These are phyloP conservation scores for Dendrocalamus latiflorus DNA, from an alignment of 202 grass and related monocot species.

Conservation along the genomic window DNA sequence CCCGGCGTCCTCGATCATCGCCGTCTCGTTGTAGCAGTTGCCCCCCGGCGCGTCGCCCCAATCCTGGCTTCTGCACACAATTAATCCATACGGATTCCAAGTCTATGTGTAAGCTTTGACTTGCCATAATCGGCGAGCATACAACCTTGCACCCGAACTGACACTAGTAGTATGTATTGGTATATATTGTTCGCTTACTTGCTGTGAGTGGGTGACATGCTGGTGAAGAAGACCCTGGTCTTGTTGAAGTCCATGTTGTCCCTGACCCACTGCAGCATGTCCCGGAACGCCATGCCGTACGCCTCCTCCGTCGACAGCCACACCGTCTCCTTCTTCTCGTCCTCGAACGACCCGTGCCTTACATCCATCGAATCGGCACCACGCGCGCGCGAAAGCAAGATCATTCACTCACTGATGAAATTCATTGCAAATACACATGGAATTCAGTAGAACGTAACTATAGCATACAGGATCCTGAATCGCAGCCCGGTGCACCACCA, in stretches of 20 bases:
- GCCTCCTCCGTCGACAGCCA: slow-evolving; percentile 59
- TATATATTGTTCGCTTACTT: slow-evolving; percentile 49
- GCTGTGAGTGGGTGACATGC: slow-evolving; percentile 68
- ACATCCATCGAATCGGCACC: background rate
- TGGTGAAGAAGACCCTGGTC: slow-evolving; percentile 76
- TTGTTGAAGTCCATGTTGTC: slow-evolving; percentile 55
- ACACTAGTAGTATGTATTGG: too few relatives aligned
- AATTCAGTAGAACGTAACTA: background rate
- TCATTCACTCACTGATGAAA: background rate
- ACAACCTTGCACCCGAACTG: too few relatives aligned
- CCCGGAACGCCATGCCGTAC: slow-evolving; percentile 52
- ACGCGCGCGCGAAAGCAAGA: background rate
- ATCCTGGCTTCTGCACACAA: slow-evolving; percentile 53
- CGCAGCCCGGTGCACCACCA: slow-evolving; percentile 86
- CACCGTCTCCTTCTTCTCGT: background rate
- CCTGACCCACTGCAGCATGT: slow-evolving; percentile 66
- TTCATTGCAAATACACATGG: background rate
- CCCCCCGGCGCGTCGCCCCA: slow-evolving; percentile 48
- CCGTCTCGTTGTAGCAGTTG: slow-evolving; percentile 83
- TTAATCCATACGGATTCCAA: too few relatives aligned
- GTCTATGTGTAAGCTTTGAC: too few relatives aligned
- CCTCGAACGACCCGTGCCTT: slow-evolving; percentile 43
- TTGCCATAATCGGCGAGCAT: too few relatives aligned
- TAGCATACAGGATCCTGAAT: slow-evolving; percentile 55
- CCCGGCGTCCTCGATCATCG: slow-evolving; percentile 45